Percentiles rank a stretch among this genome's conserved stretches.
Conservation (phyloP, 192 early-diverging fungal genomes). For the Coemansia sp. region DNA sequence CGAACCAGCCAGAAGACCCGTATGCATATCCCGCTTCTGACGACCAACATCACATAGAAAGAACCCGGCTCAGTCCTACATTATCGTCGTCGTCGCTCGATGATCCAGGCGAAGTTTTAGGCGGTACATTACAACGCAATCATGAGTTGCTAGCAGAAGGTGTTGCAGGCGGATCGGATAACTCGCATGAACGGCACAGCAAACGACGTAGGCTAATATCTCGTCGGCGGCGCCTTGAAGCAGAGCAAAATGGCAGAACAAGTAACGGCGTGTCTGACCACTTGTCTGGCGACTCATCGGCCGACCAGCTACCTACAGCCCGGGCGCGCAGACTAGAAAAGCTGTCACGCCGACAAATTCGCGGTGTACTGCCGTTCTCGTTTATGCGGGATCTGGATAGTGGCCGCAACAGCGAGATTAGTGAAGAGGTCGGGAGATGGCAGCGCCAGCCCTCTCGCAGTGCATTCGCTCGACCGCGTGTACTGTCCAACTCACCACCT, state of each 20-base stretch:
- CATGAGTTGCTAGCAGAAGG: not conserved
- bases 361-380: conserved; percentile 46
- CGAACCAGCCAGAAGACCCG: not conserved
- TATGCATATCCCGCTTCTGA: conserved; percentile 5
- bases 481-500: conserved; percentile 22
- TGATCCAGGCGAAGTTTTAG: not conserved
- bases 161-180: not conserved
- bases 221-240: not conserved
- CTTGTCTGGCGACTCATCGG: not conserved
- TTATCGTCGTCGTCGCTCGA: conserved; percentile 4
- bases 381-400: conserved; percentile 39
- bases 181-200: not conserved
- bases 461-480: conserved; percentile 1
- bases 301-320: conserved; percentile 13
- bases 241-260: not conserved
- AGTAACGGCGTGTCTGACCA: too few species aligned
- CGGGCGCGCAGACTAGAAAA: conserved; percentile 17
- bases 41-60: not conserved
- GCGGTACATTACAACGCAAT: not conserved
- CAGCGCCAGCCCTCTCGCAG: not conserved
- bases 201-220: conserved; percentile 8
- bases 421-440: conserved; percentile 17
- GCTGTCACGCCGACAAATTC: conserved; percentile 39
- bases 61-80: not conserved
- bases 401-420: conserved; percentile 16